Evolutionary conservation across 2,329 filamentous ascomycete species (phyloP).

Genomic region (Blastomyces gilchristii): DNA sequence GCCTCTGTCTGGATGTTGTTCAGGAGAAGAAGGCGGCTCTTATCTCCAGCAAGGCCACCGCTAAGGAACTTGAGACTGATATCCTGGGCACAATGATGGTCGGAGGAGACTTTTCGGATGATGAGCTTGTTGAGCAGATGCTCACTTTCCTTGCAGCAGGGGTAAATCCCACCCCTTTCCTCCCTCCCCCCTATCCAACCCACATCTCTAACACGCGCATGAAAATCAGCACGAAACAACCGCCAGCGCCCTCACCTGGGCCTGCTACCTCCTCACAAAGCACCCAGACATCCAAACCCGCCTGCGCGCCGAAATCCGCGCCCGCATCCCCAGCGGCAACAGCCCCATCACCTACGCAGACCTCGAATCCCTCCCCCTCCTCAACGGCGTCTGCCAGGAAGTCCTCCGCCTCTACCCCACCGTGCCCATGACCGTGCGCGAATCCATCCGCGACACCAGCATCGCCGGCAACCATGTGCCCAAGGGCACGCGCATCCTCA

Average conservation of each 20-base stretch:
- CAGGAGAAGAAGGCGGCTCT: conserved; percentile 25
- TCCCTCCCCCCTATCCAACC: background rate
- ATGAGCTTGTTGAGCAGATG: conserved; percentile 34
- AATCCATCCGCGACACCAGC: conserved; percentile 35
- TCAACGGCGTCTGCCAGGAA: conserved; percentile 69
- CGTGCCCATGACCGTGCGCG: conserved; percentile 32
- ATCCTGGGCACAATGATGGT: conserved; percentile 32
- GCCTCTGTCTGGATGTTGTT: conserved; percentile 28
- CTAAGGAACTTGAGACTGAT: conserved; percentile 26
- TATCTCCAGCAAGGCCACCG: conserved; percentile 29
- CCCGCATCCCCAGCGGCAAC: conserved; percentile 34
- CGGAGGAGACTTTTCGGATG: conserved; percentile 30
- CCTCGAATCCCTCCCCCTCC: conserved; percentile 62
- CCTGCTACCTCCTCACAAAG: conserved; percentile 43
- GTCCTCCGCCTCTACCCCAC: conserved; percentile 44
- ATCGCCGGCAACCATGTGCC: conserved; percentile 58
- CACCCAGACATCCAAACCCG: conserved; percentile 40
- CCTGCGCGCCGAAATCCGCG: conserved; percentile 43
- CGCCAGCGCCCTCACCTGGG: conserved; percentile 45
- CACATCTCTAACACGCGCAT: conserved; percentile 17
- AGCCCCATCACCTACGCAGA: conserved; percentile 22
- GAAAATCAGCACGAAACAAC: conserved; percentile 43
- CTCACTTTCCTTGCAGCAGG: conserved; percentile 35
- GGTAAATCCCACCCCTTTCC: conserved; percentile 15
- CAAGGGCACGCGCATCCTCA: conserved; percentile 57